These are phyloP conservation scores for Blastosporella zonata DNA, from an alignment of 1,284 basidiomycete genomes.

Conservation along the genomic window DNA sequence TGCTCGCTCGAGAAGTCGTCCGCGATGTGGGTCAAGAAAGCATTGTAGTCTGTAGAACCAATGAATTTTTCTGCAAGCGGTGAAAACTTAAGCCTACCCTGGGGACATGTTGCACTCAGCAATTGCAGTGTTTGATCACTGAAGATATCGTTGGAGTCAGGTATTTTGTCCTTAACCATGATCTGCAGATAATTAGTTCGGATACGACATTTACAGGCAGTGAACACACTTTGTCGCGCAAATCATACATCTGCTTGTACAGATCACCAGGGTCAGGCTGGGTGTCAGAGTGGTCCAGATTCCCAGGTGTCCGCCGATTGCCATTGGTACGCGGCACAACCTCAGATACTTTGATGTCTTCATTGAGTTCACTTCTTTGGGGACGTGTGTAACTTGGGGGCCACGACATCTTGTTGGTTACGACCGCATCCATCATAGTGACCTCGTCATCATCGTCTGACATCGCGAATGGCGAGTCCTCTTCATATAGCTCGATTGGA, in stretches of 20 bases:
- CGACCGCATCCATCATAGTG: not conserved
- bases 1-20: slow-evolving; percentile 12
- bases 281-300: not conserved
- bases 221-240: slow-evolving; percentile 26
- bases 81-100: slow-evolving; percentile 24
- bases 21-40: slow-evolving; percentile 22
- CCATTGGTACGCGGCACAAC: not conserved
- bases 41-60: slow-evolving; percentile 26
- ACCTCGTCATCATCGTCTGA: slow-evolving; percentile 15
- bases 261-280: slow-evolving; percentile 15
- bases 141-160: slow-evolving; percentile 28
- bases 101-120: slow-evolving; percentile 32
- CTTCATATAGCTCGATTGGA: slow-evolving; percentile 29
- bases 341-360: slow-evolving; percentile 7
- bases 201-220: not conserved
- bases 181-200: slow-evolving; percentile 21
- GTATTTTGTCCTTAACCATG: slow-evolving; percentile 21
- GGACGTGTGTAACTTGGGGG: not conserved
- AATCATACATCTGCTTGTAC: slow-evolving; percentile 22
- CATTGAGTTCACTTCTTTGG: not conserved
- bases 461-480: slow-evolving; percentile 21
- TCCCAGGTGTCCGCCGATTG: not conserved
- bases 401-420: slow-evolving; percentile 2
- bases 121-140: slow-evolving; percentile 30
- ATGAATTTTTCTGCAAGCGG: not conserved